Base-by-base conservation (phyloP, 2,329 filamentous ascomycete genomes). In the Ceratocystis harringtonii region DNA sequence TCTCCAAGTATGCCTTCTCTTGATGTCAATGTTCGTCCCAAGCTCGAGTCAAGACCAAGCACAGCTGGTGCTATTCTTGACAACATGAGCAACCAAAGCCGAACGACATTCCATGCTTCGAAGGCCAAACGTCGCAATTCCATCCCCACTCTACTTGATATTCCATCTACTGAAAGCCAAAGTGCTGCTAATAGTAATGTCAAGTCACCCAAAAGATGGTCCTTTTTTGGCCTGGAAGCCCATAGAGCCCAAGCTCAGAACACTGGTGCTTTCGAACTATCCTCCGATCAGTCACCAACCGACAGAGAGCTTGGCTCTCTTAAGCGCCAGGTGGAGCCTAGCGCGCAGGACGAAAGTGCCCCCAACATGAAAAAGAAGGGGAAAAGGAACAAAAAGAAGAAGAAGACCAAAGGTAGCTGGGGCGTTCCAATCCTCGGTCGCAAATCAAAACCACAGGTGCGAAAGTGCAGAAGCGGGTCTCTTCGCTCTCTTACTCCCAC, bases 61-160 rank as follows among this genome's bases (percentile, higher is more conserved):
- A 90, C 87, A 1, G 87, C 87, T 19, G 86, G 86, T 36, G 85
- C 85, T n/a, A 78, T 89, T 62, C 73, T 90, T 12, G 85, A 88
- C 68, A 77, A 79, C 70, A 10, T 67, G 70, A 8, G 67, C 69
- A 45, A 61, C 63, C 17, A 65, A 63, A 30, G 62, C 50, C 22
- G 62, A 55, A 19, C 63, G 22, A 63, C 44, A 64, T 65, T 65
- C 6, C 70, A 70, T 12, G 43, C 52, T 5, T 70, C 71, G 5
- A 78, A 77, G 0, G 75, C 78, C 0, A 78, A 78, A 55, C 77
- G 84, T 68, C 79, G 83, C 62, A 84, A 84, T 67, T 86, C 84
- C 0, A 83, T 84, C 32, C 82, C 84, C 1, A 73, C 82, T 1
- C 72, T 86, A 7, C 74, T 77, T 15, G 74, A 78, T 19, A 69